Base-by-base conservation (phyloP, 345 rosid genomes). In the Citrus maxima region DNA sequence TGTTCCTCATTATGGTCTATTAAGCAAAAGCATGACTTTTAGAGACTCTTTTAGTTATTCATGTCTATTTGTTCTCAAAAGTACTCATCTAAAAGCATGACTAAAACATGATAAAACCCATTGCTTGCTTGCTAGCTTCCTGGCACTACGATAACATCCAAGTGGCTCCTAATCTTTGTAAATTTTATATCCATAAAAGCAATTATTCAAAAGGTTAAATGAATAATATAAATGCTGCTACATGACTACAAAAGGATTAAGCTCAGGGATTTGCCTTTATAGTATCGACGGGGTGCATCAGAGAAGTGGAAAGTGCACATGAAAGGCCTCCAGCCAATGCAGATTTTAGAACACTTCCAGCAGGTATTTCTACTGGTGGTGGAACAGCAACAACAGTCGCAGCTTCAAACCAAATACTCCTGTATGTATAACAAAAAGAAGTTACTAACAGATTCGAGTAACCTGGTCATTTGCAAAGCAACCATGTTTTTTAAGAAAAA, bases 321-420 rank as follows among this genome's bases (percentile, higher is more conserved):
- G 99, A 90, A 74, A 96, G 92, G 64, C 99, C 99, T 70, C 99
- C 99, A 13, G 99, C 99, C 86, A 96, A 84, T 67, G 99, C 99
- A 79, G 99, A 93, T 84, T 87, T 90, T 63, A 96, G 84, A 84
- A 96, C 98, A 84, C 91, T 93, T 86, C 92, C 97, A 73, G 97
- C 89, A 80, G 92, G 98, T 67, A 93, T 84, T 77, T 89, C 93
- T 81, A 90, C 91, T 30, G 98, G 97, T 24, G 98, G 97, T 76
- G 97, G 88, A 86, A 96, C 99, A 79, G 97, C 91, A 85, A 95
- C 98, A 83, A 92, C 98, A 67, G 98, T 94, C 14, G 98, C 99
- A 61, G 99, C 94, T 90, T 96, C 97, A 88, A 93, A 96, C 99
- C 97, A 93, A 87, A 92, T 93, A 72, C 84, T 88, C 86, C 99